Conservation (phyloP, 805 yeast genomes). For the Wickerhamiella allomyrinae region DNA sequence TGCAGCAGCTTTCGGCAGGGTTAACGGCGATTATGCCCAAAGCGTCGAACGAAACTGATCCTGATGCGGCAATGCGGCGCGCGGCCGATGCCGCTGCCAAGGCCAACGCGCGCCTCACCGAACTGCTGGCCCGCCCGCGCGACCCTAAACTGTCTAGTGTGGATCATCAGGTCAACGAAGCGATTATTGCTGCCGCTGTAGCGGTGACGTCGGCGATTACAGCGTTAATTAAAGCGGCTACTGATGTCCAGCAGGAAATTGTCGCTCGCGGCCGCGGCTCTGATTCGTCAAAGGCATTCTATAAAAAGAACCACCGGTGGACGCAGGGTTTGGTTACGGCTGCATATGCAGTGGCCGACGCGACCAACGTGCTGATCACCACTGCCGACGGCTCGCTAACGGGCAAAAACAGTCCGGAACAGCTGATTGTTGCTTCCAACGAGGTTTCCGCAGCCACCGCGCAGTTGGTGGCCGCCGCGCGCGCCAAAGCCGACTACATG, state of each 20-base stretch:
- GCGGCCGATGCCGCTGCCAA: slow-evolving; percentile 57
- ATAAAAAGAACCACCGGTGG: slow-evolving; percentile 82
- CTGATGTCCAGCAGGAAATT: slow-evolving; percentile 70
- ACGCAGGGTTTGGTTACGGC: slow-evolving; percentile 88
- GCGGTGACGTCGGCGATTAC: slow-evolving; percentile 71
- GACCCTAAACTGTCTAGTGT: slow-evolving; percentile 40
- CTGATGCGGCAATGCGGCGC: slow-evolving; percentile 55
- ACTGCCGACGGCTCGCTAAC: slow-evolving; percentile 77
- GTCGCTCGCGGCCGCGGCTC: slow-evolving; percentile 56
- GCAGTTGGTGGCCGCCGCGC: slow-evolving; percentile 79
- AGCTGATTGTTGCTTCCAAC: slow-evolving; percentile 76
- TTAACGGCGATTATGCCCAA: slow-evolving; percentile 44
- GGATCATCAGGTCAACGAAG: slow-evolving; percentile 58
- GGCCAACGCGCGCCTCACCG: slow-evolving; percentile 47
- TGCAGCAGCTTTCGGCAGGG: slow-evolving; percentile 42
- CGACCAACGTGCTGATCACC: slow-evolving; percentile 66
- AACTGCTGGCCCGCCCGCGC: slow-evolving; percentile 34
- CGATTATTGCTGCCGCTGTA: slow-evolving; percentile 62
- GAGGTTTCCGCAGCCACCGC: slow-evolving; percentile 89
- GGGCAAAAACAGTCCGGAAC: slow-evolving; percentile 54
- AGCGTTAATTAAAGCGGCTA: slow-evolving; percentile 55
- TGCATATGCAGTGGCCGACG: slow-evolving; percentile 69
- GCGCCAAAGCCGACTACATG: slow-evolving; percentile 66
- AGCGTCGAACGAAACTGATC: slow-evolving; percentile 41
- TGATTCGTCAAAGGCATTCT: slow-evolving; percentile 55